These are phyloP conservation scores for Euphorbia pulcherrima DNA, from an alignment of 345 rosid genomes.

Conservation along the genomic window DNA sequence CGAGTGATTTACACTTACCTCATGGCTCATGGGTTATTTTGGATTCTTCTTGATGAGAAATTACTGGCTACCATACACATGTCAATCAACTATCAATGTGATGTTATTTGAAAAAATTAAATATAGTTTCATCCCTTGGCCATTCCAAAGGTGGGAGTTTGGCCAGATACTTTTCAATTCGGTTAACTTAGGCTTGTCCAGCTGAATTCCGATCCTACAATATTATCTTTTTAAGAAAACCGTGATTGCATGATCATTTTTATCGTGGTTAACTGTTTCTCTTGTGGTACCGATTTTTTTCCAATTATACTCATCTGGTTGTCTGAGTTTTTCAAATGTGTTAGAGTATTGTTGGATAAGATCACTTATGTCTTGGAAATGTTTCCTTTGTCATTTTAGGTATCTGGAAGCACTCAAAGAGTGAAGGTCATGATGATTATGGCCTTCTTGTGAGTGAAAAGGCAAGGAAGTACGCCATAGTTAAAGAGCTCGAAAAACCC, in stretches of 20 bases:
- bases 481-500: slow-evolving; percentile 59
- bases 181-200: neutral
- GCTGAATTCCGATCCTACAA: neutral
- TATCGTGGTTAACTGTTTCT: slow-evolving; percentile 1
- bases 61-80: neutral
- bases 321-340: neutral
- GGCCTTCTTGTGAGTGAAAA: slow-evolving; percentile 80
- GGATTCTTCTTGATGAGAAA: neutral
- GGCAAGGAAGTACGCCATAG: slow-evolving; percentile 76
- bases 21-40: neutral
- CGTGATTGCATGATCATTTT: neutral
- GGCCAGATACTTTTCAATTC: neutral
- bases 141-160: neutral
- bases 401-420: slow-evolving; percentile 72
- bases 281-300: no score
- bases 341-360: neutral
- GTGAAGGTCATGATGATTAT: slow-evolving; percentile 82
- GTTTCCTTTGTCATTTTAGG: slow-evolving; percentile 34
- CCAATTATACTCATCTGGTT: neutral
- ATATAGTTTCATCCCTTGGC: neutral
- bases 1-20: neutral
- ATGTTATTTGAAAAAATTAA: neutral
- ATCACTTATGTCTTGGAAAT: no score
- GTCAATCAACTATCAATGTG: neutral
- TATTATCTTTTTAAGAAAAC: neutral